Percentiles rank a stretch among this genome's conserved stretches.
Evolutionary conservation across 257 asterid species (phyloP).

Genomic region (Nicotiana obtusifolia): DNA sequence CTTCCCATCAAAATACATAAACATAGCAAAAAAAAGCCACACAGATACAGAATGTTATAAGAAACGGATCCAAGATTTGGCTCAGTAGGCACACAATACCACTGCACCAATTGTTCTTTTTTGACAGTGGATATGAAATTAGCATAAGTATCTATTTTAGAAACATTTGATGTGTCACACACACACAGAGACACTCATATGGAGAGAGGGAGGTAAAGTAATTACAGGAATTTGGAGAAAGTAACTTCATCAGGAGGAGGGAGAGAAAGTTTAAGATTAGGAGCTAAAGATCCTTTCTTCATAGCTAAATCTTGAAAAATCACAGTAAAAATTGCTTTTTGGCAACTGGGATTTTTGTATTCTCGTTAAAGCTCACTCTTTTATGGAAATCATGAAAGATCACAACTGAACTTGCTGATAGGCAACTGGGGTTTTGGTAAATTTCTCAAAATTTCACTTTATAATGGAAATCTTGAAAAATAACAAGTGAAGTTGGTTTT

Average conservation of each 20-base stretch:
- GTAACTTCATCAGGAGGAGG: slow-evolving; percentile 82
- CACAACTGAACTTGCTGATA: too few relatives aligned
- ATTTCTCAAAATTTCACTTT: not conserved
- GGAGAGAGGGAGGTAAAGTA: not conserved
- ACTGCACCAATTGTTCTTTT: not conserved
- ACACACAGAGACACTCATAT: not conserved
- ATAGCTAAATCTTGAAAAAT: slow-evolving; percentile 14
- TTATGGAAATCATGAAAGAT: too few relatives aligned
- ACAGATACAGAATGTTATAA: not conserved
- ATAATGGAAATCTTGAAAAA: not conserved
- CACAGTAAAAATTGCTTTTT: not conserved
- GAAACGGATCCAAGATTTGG: not conserved
- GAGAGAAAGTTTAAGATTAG: slow-evolving; percentile 80
- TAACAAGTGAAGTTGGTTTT: not conserved
- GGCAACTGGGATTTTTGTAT: not conserved
- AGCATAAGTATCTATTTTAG: not conserved
- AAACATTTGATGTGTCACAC: not conserved
- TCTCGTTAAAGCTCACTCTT: not conserved
- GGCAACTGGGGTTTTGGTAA: not conserved
- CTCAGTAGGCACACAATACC: not conserved
- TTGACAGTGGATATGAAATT: not conserved
- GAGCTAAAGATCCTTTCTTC: slow-evolving; percentile 78
- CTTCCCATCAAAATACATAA: not conserved
- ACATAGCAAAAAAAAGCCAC: slow-evolving; percentile 17
- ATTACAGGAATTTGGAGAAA: slow-evolving; percentile 82